These are phyloP conservation scores for Metarhizium humberi DNA, from an alignment of 2,329 filamentous ascomycete genomes.

Conservation along the genomic window DNA sequence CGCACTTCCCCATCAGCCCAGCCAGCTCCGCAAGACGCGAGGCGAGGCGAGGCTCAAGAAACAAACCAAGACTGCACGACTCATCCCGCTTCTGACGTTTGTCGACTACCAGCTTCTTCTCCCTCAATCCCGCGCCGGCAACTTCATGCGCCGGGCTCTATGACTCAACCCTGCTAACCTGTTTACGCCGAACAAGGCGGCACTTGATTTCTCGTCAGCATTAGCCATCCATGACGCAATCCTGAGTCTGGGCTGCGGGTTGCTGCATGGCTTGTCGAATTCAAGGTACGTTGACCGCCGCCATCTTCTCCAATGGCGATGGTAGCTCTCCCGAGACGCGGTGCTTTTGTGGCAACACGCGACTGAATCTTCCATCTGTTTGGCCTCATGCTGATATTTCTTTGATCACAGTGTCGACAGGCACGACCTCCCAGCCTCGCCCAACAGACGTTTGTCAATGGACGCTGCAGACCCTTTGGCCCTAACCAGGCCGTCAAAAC, in stretches of 20 bases:
- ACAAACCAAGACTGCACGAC: background rate
- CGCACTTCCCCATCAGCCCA: too few species aligned
- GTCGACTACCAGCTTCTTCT: background rate
- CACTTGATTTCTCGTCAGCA: background rate
- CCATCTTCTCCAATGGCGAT: background rate
- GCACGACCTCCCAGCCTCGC: slow-evolving; percentile 7
- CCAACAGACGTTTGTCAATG: slow-evolving; percentile 10
- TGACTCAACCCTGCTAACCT: background rate
- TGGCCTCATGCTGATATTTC: background rate
- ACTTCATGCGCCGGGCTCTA: background rate
- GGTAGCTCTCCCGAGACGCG: background rate
- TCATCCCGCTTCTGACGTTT: background rate
- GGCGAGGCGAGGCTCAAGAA: background rate
- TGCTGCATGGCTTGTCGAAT: slow-evolving; percentile 2
- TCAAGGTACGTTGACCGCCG: background rate
- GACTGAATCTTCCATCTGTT: background rate
- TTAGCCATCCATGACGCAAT: background rate
- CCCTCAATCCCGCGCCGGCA: background rate
- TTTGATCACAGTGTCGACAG: background rate
- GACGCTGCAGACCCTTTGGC: slow-evolving; percentile 12
- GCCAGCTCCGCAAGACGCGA: background rate
- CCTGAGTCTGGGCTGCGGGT: background rate
- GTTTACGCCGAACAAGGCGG: background rate
- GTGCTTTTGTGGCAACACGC: background rate
- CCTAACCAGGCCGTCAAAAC: slow-evolving; percentile 9